These are phyloP conservation scores for Ascochyta clinopodiicola DNA, from an alignment of 2,329 filamentous ascomycete species.

Conservation along the genomic window DNA sequence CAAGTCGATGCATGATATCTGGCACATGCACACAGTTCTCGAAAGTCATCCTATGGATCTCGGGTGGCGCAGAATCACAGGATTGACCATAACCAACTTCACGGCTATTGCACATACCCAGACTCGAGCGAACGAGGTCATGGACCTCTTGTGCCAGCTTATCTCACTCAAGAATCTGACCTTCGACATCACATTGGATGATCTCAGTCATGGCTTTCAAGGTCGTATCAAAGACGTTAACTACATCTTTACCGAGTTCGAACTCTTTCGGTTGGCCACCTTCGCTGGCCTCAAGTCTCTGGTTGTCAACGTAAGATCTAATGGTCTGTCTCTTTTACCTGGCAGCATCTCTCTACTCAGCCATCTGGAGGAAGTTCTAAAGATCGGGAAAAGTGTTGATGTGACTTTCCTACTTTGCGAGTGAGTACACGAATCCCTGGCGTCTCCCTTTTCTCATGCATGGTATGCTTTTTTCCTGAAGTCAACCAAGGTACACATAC, in stretches of 20 bases:
- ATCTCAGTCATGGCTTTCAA: neutral
- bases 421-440: neutral
- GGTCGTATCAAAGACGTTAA: conserved; percentile 1
- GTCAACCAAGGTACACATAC: no score
- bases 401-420: neutral
- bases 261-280: neutral
- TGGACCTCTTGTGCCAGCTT: neutral
- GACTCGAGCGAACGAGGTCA: neutral
- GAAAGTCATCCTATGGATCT: neutral
- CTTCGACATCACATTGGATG: neutral
- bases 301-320: neutral
- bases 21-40: neutral
- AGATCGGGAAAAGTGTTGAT: neutral
- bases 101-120: neutral
- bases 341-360: neutral
- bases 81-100: neutral
- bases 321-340: neutral
- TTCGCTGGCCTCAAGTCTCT: neutral
- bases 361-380: neutral
- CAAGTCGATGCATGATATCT: neutral
- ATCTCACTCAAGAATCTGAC: neutral
- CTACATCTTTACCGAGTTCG: neutral
- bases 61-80: neutral
- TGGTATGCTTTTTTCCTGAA: no score
- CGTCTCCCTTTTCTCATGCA: no score